Base-by-base conservation (phyloP, 75 land plant species). In the Selaginella moellendorffii region DNA sequence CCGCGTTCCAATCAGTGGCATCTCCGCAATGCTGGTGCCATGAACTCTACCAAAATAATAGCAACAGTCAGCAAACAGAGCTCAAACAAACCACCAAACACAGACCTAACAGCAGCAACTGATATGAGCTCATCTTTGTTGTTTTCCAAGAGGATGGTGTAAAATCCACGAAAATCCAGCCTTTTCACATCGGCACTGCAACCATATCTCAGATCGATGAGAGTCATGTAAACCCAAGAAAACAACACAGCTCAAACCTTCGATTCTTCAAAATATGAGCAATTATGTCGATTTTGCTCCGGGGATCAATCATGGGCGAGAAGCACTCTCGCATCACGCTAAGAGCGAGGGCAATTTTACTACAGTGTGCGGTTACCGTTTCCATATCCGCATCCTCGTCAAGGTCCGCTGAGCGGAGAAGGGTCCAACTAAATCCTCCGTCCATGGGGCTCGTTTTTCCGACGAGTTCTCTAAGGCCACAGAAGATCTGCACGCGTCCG, bases 1-100 rank as follows among this genome's bases (percentile, higher is more conserved):
- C 25, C 90, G 76, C 18, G 90, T 86, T 27, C 90, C 90, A 79
- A 86, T 83, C 26, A 81, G 80, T 28, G 90, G 90, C 90, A 86
- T 86, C 68, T 86, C 90, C 24, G 90, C 90, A 52, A 86, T 66
- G 53, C 67, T 42, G 0, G 65, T 70, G 23, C 90, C 90, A 77
- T 83, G 86, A 51, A 86, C 74, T 63, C 90, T 86, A 65, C n/a
- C n/a, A n/a, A n/a, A n/a, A n/a, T n/a, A n/a, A n/a, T n/a, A n/a
- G n/a, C n/a, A n/a, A n/a, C n/a, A n/a, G n/a, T n/a, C n/a, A n/a
- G n/a, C n/a, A n/a, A n/a, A n/a, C n/a, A n/a, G n/a, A n/a, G n/a
- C n/a, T n/a, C n/a, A n/a, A n/a, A n/a, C n/a, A n/a, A n/a, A 36
- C 10, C 12, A 68, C 19, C 9, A 28, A 27, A 1, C 17, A 10